phyloP scores from a whole-genome alignment of 164 flowering plant genomes.

The Chloranthus sessilifolius region DNA sequence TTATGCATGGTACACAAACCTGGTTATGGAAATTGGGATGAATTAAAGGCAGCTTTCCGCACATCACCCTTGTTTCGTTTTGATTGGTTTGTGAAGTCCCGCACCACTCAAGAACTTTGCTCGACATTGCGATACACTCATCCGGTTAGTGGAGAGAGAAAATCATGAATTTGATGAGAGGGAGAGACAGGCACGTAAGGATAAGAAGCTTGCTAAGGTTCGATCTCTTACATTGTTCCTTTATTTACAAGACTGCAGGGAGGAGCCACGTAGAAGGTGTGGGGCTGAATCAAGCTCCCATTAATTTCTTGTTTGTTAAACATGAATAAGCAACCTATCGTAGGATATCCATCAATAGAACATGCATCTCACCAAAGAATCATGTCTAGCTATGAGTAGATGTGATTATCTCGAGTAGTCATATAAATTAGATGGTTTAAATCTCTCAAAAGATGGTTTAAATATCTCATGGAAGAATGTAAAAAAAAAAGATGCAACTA shows the following conservation, averaged over 20 bases:
- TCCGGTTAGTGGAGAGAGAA: slow-evolving; percentile 89
- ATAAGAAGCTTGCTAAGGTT: slow-evolving; percentile 98
- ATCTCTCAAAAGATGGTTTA: too few relatives aligned
- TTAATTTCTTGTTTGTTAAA: too few relatives aligned
- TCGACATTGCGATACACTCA: slow-evolving; percentile 92
- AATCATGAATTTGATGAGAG: slow-evolving; percentile 96
- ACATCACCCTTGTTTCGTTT: slow-evolving; percentile 91
- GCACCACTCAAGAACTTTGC: slow-evolving; percentile 99
- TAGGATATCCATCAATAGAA: too few relatives aligned
- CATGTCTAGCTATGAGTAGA: too few relatives aligned
- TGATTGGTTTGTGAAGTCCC: slow-evolving; percentile 99
- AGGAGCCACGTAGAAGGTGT: too few relatives aligned
- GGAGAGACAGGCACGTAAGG: slow-evolving; percentile 96
- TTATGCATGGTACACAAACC: slow-evolving; percentile 98
- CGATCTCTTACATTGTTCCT: not conserved
- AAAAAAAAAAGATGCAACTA: too few relatives aligned
- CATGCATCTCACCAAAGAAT: too few relatives aligned
- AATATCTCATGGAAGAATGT: too few relatives aligned
- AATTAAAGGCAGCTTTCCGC: slow-evolving; percentile 94
- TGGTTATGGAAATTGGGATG: slow-evolving; percentile 99
- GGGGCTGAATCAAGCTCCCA: too few relatives aligned
- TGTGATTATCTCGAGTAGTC: too few relatives aligned
- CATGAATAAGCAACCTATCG: too few relatives aligned
- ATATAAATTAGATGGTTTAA: too few relatives aligned
- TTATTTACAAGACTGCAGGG: not conserved